phyloP scores from a whole-genome alignment of 2,329 filamentous ascomycete species.

The Blastomyces percursus region DNA sequence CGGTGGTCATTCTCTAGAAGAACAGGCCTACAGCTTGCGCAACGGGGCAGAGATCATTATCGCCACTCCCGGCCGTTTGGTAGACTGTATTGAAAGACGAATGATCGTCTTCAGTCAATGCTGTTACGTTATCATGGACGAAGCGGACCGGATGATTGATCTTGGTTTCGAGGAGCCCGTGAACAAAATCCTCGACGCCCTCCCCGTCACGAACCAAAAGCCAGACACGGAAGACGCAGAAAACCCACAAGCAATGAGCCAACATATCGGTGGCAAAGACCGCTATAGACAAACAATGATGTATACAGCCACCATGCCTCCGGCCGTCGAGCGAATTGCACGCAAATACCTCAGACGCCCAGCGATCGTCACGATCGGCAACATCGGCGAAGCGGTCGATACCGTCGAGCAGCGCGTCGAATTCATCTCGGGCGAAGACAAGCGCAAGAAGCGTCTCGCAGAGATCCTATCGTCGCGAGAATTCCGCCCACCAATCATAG shows the following conservation, averaged over 20 bases:
- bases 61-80: constrained; percentile 91
- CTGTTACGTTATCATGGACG: constrained; percentile 98
- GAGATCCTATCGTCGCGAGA: constrained; percentile 75
- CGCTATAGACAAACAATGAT: constrained; percentile 98
- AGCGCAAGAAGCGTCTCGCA: constrained; percentile 87
- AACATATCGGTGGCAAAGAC: constrained; percentile 61
- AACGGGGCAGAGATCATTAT: constrained; percentile 97
- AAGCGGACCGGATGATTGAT: constrained; percentile 98
- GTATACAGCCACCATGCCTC: constrained; percentile 98
- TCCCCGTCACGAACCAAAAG: constrained; percentile 88
- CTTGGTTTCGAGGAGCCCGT: constrained; percentile 95
- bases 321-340: constrained; percentile 87
- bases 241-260: constrained; percentile 71
- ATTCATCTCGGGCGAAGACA: constrained; percentile 81
- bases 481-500: constrained; percentile 84
- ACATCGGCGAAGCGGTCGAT: constrained; percentile 88
- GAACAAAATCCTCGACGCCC: constrained; percentile 90
- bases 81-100: constrained; percentile 91
- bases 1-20: constrained; percentile 91
- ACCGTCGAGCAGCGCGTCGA: constrained; percentile 97
- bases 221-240: constrained; percentile 90
- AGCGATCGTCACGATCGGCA: constrained; percentile 89
- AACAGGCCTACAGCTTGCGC: constrained; percentile 79
- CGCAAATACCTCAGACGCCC: constrained; percentile 89
- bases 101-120: constrained; percentile 90